phyloP scores from a whole-genome alignment of 2,329 filamentous ascomycete genomes.

The Diaporthe sp. region DNA sequence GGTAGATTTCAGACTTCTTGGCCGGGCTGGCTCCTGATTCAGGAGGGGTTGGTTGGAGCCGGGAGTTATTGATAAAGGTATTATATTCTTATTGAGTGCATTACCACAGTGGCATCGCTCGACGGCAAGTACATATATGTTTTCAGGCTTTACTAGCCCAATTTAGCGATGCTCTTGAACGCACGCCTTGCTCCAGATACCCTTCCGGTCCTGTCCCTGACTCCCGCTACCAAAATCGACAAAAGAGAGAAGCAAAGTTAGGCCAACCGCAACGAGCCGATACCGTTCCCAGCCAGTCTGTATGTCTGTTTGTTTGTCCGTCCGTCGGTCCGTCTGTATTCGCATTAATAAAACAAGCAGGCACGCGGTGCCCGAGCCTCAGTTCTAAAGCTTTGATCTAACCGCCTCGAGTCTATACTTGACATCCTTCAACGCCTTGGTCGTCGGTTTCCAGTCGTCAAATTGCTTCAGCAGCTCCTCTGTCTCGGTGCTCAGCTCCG shows the following conservation, averaged over 20 bases:
- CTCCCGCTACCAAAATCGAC: constrained; percentile 5
- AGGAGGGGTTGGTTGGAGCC: too few relatives aligned
- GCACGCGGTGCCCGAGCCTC: neutral
- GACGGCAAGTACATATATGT: neutral
- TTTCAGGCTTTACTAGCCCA: neutral
- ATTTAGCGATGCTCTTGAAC: constrained; percentile 14
- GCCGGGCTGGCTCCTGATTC: too few relatives aligned
- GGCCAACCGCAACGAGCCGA: neutral
- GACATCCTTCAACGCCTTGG: constrained; percentile 94
- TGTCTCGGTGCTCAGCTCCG: constrained; percentile 82
- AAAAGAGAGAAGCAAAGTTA: neutral
- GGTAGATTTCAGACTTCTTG: neutral
- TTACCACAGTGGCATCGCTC: neutral
- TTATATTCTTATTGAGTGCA: constrained; percentile 6
- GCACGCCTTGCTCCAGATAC: constrained; percentile 18
- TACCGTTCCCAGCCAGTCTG: constrained; percentile 2
- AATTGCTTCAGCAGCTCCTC: constrained; percentile 86
- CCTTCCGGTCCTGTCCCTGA: constrained; percentile 1
- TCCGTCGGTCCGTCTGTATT: neutral
- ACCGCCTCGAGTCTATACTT: constrained; percentile 95
- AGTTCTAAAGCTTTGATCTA: constrained; percentile 78
- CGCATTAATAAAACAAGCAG: neutral
- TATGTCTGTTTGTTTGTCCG: neutral
- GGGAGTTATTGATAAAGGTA: neutral
- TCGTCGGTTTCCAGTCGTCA: constrained; percentile 91